These are phyloP conservation scores for Populus tremula DNA, from an alignment of 345 rosid species.

Conservation along the genomic window DNA sequence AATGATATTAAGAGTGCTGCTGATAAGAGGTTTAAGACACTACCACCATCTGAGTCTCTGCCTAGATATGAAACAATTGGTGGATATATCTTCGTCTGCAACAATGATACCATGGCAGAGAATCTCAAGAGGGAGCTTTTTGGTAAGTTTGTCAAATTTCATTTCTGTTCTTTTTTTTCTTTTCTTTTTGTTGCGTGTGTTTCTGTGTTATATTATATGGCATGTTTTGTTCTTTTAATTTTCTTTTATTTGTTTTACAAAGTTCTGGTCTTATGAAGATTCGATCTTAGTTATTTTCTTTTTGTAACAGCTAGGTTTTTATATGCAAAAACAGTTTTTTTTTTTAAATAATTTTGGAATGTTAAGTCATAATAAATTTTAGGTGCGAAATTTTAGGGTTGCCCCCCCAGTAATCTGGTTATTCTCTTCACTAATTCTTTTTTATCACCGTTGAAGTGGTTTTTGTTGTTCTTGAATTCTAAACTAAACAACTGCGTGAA, in stretches of 20 bases:
- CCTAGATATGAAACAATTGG: constrained; percentile 91
- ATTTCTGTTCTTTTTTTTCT: not conserved
- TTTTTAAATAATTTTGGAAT: not conserved
- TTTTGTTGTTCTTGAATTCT: not conserved
- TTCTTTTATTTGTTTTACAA: not conserved
- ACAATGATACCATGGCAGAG: constrained; percentile 98
- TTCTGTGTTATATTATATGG: not conserved
- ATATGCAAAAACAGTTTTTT: not conserved
- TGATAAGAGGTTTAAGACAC: constrained; percentile 95
- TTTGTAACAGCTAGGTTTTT: not conserved
- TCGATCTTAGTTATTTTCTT: not conserved
- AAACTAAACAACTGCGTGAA: not conserved
- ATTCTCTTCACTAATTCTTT: no score
- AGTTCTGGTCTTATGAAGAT: not conserved
- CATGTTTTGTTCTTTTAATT: not conserved
- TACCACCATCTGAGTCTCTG: constrained; percentile 84
- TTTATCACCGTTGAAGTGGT: not conserved
- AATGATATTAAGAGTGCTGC: constrained; percentile 27
- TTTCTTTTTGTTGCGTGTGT: no score
- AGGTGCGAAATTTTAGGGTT: not conserved
- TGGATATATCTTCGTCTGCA: constrained; percentile 98
- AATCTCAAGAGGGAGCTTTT: constrained; percentile 86
- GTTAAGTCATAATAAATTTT: not conserved
- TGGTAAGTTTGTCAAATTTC: constrained; percentile 39
- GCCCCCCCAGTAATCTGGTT: not conserved